These are phyloP conservation scores for Tolypocladium paradoxum DNA, from an alignment of 2,329 filamentous ascomycete genomes.

Conservation along the genomic window DNA sequence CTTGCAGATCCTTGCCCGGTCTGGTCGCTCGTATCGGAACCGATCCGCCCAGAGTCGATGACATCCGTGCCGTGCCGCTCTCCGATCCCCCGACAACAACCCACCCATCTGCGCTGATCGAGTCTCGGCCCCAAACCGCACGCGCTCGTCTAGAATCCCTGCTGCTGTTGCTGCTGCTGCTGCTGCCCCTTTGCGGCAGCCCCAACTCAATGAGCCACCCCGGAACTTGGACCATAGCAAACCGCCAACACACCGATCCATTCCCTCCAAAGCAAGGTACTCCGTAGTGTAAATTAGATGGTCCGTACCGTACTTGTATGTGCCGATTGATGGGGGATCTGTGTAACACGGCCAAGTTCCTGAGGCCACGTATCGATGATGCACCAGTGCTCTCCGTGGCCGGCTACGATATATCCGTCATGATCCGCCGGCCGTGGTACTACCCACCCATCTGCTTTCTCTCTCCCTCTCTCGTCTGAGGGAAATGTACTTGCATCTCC, in stretches of 20 bases:
- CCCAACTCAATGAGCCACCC: too few relatives aligned
- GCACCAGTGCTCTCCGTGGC: background rate
- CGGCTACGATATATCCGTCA: background rate
- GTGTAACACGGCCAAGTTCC: background rate
- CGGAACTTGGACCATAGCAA: too few relatives aligned
- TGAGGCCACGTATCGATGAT: background rate
- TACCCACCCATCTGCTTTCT: background rate
- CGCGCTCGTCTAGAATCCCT: background rate
- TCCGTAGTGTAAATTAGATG: too few relatives aligned
- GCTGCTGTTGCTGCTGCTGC: too few relatives aligned
- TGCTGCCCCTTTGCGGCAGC: too few relatives aligned
- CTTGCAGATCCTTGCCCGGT: background rate
- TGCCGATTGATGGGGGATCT: too few relatives aligned
- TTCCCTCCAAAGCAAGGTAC: too few relatives aligned
- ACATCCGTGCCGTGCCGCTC: conserved; percentile 4
- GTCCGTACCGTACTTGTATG: background rate
- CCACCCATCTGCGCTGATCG: background rate
- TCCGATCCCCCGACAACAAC: background rate
- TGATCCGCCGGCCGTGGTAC: background rate
- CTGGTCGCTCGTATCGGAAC: too few relatives aligned
- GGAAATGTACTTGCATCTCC: background rate
- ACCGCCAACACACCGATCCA: too few relatives aligned
- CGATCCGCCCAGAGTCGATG: conserved; percentile 6
- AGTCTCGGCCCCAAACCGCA: background rate
- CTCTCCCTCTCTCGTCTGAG: background rate